Percentiles rank a stretch among this genome's conserved stretches.
These are phyloP conservation scores for Cytospora piceae DNA, from an alignment of 2,329 filamentous ascomycete genomes.

Conservation along the genomic window DNA sequence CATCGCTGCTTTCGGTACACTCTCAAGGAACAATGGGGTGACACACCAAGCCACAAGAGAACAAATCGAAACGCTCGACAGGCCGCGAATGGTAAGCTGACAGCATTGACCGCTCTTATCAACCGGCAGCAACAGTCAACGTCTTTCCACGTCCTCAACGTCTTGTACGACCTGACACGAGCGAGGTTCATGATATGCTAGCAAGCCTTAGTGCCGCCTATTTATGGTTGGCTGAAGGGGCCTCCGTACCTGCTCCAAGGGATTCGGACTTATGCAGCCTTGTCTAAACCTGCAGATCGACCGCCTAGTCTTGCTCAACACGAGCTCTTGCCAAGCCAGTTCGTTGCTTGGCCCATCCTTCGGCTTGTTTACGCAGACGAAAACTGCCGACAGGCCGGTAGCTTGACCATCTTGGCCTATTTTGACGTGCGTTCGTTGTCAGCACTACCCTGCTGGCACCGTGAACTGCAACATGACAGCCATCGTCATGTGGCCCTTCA, in stretches of 20 bases:
- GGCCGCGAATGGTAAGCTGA: not conserved
- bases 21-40: conserved; percentile 9
- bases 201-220: not conserved
- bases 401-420: conserved; percentile 4
- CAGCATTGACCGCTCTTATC: conserved; percentile 5
- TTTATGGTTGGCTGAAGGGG: not conserved
- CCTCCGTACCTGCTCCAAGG: conserved; percentile 15
- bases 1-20: conserved; percentile 7
- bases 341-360: conserved; percentile 15
- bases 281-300: conserved; percentile 21
- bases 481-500: not conserved
- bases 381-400: conserved; percentile 9
- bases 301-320: conserved; percentile 25
- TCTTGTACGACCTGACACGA: conserved; percentile 2
- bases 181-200: not conserved
- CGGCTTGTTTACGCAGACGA: not conserved
- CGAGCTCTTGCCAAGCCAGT: conserved; percentile 25
- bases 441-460: conserved; percentile 15
- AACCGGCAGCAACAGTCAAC: conserved; percentile 3
- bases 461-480: not conserved
- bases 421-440: conserved; percentile 2
- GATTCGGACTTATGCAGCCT: conserved; percentile 19
- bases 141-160: conserved; percentile 5
- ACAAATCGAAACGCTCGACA: conserved; percentile 1
- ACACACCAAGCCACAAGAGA: conserved; percentile 15